A percentile compares a stretch with the other conserved stretches of the same genome.
These are phyloP conservation scores for Seminavis robusta DNA, from an alignment of 108 stramenopile genomes.

Conservation along the genomic window DNA sequence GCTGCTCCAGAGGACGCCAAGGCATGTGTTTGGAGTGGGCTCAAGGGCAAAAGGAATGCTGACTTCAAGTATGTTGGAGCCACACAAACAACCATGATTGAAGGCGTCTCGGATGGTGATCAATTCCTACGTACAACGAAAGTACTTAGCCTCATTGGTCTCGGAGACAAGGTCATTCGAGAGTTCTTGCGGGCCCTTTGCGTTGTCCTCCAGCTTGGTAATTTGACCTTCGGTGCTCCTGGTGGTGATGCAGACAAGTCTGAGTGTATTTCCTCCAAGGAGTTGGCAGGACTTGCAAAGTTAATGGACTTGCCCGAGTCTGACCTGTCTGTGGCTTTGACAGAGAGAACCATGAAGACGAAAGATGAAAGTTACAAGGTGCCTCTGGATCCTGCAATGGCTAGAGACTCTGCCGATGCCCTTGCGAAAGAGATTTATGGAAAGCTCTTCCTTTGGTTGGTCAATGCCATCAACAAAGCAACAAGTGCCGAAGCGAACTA, in stretches of 20 bases:
- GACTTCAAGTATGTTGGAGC: constrained; percentile 59
- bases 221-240: constrained; percentile 67
- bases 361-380: constrained; percentile 76
- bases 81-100: constrained; percentile 39
- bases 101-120: constrained; percentile 67
- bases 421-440: constrained; percentile 97
- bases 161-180: constrained; percentile 46
- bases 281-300: constrained; percentile 56
- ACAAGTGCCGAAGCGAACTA: constrained; percentile 68
- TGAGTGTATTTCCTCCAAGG: constrained; percentile 40
- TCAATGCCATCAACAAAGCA: constrained; percentile 88
- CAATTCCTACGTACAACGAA: constrained; percentile 65
- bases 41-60: constrained; percentile 41
- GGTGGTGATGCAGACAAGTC: constrained; percentile 64
- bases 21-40: constrained; percentile 59
- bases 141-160: constrained; percentile 63
- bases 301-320: constrained; percentile 65
- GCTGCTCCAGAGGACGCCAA: constrained; percentile 65
- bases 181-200: constrained; percentile 66
- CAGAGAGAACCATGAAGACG: constrained; percentile 68
- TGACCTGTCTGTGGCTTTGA: constrained; percentile 53
- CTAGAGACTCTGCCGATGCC: constrained; percentile 90
- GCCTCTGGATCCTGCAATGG: constrained; percentile 63
- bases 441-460: constrained; percentile 89
- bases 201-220: constrained; percentile 82